Evolutionary conservation across 1,139 yeast species (phyloP).

Genomic region (Kodamaea plutei): DNA sequence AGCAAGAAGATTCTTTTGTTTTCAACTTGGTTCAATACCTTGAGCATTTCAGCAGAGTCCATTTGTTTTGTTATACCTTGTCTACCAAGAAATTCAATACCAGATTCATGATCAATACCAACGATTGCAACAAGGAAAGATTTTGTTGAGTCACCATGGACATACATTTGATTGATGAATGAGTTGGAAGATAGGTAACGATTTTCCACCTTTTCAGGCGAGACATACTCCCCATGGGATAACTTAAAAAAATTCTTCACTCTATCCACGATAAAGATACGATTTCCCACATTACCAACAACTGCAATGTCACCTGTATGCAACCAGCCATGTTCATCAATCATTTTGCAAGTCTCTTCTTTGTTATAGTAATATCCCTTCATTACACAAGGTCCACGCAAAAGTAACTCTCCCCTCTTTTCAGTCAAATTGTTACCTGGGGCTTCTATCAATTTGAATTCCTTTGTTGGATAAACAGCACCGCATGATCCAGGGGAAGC

Average conservation of each 20-base stretch:
- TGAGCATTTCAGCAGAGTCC: slow-evolving; percentile 20
- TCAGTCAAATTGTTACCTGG: slow-evolving; percentile 1
- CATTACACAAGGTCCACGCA: slow-evolving; percentile 69
- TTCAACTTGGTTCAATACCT: slow-evolving; percentile 23
- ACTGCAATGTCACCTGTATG: slow-evolving; percentile 39
- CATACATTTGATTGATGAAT: slow-evolving; percentile 30
- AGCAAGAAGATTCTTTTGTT: slow-evolving; percentile 23
- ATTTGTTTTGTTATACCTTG: slow-evolving; percentile 14
- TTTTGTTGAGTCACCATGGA: slow-evolving; percentile 62
- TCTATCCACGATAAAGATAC: slow-evolving; percentile 36
- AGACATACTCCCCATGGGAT: slow-evolving; percentile 43
- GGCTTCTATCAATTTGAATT: slow-evolving; percentile 7
- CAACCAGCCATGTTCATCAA: slow-evolving; percentile 58
- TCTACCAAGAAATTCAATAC: slow-evolving; percentile 19
- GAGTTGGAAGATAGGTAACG: slow-evolving; percentile 33
- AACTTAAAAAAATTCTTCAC: slow-evolving; percentile 44
- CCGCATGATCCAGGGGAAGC: slow-evolving; percentile 18
- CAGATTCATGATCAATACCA: slow-evolving; percentile 38
- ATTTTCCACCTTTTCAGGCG: slow-evolving; percentile 43
- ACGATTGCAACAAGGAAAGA: slow-evolving; percentile 54
- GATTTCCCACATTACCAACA: slow-evolving; percentile 21
- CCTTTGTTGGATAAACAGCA: slow-evolving; percentile 7
- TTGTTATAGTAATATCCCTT: slow-evolving; percentile 56
- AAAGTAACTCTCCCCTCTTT: slow-evolving; percentile 48
- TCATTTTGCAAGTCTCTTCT: slow-evolving; percentile 47